Evolutionary conservation across 2,329 filamentous ascomycete species (phyloP).

Genomic region (Coniochaeta sp.): DNA sequence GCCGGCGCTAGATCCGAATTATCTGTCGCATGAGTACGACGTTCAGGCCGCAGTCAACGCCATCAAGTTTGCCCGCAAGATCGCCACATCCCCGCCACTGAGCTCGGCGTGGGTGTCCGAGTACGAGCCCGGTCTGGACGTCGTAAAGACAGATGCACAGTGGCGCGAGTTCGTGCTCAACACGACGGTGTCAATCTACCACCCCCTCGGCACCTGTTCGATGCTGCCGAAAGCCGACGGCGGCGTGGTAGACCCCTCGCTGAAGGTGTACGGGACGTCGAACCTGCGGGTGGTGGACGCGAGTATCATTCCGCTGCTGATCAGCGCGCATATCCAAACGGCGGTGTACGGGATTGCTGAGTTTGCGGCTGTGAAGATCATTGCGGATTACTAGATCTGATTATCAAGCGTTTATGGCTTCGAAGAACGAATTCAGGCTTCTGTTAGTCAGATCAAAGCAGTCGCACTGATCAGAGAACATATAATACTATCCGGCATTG

Average conservation of each 20-base stretch:
- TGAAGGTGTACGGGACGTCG: conserved; percentile 12
- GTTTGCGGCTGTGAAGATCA: conserved; percentile 15
- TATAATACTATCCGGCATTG: no score
- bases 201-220: conserved; percentile 10
- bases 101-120: conserved; percentile 21
- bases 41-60: conserved; percentile 13
- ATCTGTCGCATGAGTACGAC: conserved; percentile 20
- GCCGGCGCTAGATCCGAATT: conserved; percentile 25
- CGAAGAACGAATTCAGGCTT: no score
- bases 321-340: conserved; percentile 11
- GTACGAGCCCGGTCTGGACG: conserved; percentile 22
- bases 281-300: conserved; percentile 12
- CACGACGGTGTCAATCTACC: conserved; percentile 5
- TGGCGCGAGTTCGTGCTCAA: conserved; percentile 6
- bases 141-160: conserved; percentile 11
- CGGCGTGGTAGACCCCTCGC: conserved; percentile 11
- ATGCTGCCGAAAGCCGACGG: conserved; percentile 13
- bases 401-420: no score
- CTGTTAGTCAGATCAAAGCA: no score
- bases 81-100: conserved; percentile 23
- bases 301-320: conserved; percentile 9
- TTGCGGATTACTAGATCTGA: background rate
- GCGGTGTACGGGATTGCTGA: conserved; percentile 13
- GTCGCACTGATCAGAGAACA: no score
- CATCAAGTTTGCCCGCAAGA: conserved; percentile 21